Conservation (phyloP, 352 stramenopile genomes). For the Pythium aristosporum region DNA sequence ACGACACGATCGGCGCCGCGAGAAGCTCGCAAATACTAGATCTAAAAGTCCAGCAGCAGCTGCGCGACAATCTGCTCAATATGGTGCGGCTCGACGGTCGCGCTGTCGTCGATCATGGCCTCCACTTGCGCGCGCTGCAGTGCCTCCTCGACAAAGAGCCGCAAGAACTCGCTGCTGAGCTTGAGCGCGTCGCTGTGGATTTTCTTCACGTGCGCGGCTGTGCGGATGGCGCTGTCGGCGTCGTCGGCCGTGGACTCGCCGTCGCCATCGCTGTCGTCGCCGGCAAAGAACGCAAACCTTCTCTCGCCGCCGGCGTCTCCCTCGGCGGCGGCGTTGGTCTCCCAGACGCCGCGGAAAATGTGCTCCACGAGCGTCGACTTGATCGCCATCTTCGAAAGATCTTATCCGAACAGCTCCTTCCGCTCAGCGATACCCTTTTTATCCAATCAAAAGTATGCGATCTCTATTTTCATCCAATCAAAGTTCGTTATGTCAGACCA, state of each 20-base stretch:
- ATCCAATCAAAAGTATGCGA: not conserved
- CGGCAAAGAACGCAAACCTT: slow-evolving; percentile 1
- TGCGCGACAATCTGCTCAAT: slow-evolving; percentile 82
- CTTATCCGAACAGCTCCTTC: not conserved
- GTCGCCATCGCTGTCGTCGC: slow-evolving; percentile 46
- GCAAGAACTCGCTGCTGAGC: slow-evolving; percentile 71
- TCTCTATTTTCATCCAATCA: not conserved
- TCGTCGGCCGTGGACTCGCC: slow-evolving; percentile 39
- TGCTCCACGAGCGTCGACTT: slow-evolving; percentile 69
- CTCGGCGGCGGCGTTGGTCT: slow-evolving; percentile 28
- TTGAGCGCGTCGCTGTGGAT: slow-evolving; percentile 75
- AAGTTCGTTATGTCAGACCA: not conserved
- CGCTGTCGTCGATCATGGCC: slow-evolving; percentile 83
- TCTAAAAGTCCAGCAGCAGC: slow-evolving; percentile 74
- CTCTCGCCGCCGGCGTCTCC: slow-evolving; percentile 18
- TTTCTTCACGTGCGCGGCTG: slow-evolving; percentile 47
- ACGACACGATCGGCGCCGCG: not conserved
- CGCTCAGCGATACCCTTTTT: not conserved
- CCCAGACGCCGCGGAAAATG: slow-evolving; percentile 69
- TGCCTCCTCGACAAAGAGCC: slow-evolving; percentile 75
- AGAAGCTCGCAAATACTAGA: slow-evolving; percentile 19
- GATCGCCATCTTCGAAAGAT: slow-evolving; percentile 32
- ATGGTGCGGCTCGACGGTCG: slow-evolving; percentile 67
- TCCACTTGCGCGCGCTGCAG: slow-evolving; percentile 82
- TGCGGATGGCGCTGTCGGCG: slow-evolving; percentile 25